phyloP scores from a whole-genome alignment of 2,329 filamentous ascomycete genomes.

The Annulohypoxylon truncatum region DNA sequence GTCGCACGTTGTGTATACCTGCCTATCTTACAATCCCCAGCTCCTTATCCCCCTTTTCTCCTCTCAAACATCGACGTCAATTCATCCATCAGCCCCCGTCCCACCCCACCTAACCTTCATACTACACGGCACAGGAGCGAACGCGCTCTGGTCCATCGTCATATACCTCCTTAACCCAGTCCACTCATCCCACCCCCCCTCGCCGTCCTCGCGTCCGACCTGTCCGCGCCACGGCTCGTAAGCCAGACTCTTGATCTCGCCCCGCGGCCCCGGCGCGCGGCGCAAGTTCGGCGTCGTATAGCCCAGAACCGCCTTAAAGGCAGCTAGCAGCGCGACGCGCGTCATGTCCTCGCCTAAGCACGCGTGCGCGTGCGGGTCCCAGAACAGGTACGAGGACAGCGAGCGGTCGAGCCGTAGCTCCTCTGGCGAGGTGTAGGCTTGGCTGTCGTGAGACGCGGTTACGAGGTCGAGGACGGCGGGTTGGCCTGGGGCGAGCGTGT shows the following conservation, averaged over 20 bases:
- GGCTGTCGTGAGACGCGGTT: conserved; percentile 38
- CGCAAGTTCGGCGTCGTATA: conserved; percentile 20
- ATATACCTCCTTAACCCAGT: conserved; percentile 33
- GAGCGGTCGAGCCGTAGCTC: conserved; percentile 33
- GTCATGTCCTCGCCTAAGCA: conserved; percentile 33
- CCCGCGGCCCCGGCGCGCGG: conserved; percentile 32
- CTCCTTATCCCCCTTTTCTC: background rate
- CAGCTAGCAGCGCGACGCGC: conserved; percentile 27
- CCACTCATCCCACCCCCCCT: conserved; percentile 31
- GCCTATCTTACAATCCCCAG: background rate
- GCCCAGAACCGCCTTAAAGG: conserved; percentile 30
- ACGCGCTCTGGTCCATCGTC: conserved; percentile 35
- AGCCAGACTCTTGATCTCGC: conserved; percentile 21
- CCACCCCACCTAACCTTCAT: conserved; percentile 37
- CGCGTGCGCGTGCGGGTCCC: conserved; percentile 8
- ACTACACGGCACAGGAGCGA: conserved; percentile 36
- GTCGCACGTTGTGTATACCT: background rate
- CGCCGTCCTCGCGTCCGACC: conserved; percentile 23
- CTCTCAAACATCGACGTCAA: conserved; percentile 1
- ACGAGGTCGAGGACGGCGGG: conserved; percentile 35
- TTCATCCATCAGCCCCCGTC: background rate
- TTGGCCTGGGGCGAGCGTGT: conserved; percentile 24
- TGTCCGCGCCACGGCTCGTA: conserved; percentile 40
- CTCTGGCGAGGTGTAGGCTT: conserved; percentile 27
- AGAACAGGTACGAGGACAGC: conserved; percentile 15